phyloP scores from a whole-genome alignment of 805 yeast genomes.

The Metschnikowia aberdeeniae region DNA sequence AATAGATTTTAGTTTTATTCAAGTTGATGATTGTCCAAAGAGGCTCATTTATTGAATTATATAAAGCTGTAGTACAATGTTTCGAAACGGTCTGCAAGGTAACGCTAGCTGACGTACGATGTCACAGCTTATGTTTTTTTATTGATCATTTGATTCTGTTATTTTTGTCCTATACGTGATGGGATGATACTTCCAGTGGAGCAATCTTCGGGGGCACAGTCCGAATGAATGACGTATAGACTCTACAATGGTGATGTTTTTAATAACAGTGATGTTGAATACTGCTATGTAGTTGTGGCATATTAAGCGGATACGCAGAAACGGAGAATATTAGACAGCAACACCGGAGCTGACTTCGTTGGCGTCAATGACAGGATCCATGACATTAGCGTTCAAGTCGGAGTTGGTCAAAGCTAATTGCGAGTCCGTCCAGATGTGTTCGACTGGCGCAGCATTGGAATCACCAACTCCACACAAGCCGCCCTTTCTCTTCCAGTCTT shows the following conservation, averaged over 20 bases:
- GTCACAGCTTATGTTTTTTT: too few relatives aligned
- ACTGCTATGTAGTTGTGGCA: background rate
- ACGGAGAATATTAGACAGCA: conserved; percentile 2
- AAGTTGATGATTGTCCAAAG: too few relatives aligned
- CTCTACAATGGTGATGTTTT: background rate
- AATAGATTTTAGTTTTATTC: background rate
- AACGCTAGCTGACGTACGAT: too few relatives aligned
- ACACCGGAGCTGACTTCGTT: conserved; percentile 73
- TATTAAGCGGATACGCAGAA: background rate
- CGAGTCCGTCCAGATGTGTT: conserved; percentile 84
- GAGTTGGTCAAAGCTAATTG: conserved; percentile 62
- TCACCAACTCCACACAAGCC: conserved; percentile 92
- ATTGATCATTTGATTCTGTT: too few relatives aligned
- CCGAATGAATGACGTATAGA: too few relatives aligned
- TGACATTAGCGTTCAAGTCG: conserved; percentile 64
- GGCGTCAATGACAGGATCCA: conserved; percentile 58
- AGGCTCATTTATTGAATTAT: too few relatives aligned
- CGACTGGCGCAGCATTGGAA: conserved; percentile 37
- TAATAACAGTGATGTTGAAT: background rate
- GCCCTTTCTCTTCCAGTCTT: conserved; percentile 75
- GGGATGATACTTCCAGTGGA: too few relatives aligned
- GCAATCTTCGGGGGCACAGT: too few relatives aligned
- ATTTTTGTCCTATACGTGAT: too few relatives aligned
- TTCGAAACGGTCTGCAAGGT: too few relatives aligned
- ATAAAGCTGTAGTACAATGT: too few relatives aligned